These are phyloP conservation scores for Nothophaeocryptopus gaeumannii DNA, from an alignment of 2,329 filamentous ascomycete genomes.

Conservation along the genomic window DNA sequence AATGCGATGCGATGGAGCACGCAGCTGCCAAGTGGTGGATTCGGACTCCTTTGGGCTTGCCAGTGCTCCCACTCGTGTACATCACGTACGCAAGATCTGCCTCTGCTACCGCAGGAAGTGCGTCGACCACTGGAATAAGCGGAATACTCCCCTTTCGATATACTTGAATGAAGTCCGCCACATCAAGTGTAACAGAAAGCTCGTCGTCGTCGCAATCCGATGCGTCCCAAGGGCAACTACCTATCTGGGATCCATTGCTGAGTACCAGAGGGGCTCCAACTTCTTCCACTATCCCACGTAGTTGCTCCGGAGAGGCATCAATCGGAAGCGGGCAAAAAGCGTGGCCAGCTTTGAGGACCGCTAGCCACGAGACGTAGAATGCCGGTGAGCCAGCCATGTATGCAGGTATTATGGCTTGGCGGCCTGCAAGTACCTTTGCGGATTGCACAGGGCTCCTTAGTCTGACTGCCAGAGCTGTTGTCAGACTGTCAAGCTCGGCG, in stretches of 20 bases:
- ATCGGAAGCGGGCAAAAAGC: slow-evolving; percentile 17
- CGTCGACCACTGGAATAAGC: background rate
- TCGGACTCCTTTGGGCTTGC: slow-evolving; percentile 24
- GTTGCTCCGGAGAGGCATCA: slow-evolving; percentile 15
- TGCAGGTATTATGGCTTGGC: slow-evolving; percentile 10
- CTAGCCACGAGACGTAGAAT: slow-evolving; percentile 18
- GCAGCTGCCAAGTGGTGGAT: slow-evolving; percentile 15
- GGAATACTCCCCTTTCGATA: background rate
- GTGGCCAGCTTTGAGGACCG: slow-evolving; percentile 16
- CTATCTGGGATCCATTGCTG: slow-evolving; percentile 13
- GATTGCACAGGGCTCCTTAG: background rate
- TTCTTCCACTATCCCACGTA: slow-evolving; percentile 16
- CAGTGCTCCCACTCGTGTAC: slow-evolving; percentile 29
- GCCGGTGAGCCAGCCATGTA: slow-evolving; percentile 14
- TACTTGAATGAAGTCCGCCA: slow-evolving; percentile 7
- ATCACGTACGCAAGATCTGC: slow-evolving; percentile 20
- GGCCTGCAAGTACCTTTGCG: background rate
- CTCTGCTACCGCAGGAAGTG: slow-evolving; percentile 24
- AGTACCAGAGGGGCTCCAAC: slow-evolving; percentile 12
- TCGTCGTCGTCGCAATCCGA: slow-evolving; percentile 20
- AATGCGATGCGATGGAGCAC: slow-evolving; percentile 15
- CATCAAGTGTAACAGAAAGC: slow-evolving; percentile 13
- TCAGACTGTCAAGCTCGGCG: slow-evolving; percentile 11
- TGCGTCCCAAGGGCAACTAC: slow-evolving; percentile 15
- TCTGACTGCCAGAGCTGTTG: slow-evolving; percentile 10